Percentiles rank a stretch among this genome's conserved stretches.
Conservation (phyloP, 495 filamentous ascomycete species). For the Arthonia radiata region DNA sequence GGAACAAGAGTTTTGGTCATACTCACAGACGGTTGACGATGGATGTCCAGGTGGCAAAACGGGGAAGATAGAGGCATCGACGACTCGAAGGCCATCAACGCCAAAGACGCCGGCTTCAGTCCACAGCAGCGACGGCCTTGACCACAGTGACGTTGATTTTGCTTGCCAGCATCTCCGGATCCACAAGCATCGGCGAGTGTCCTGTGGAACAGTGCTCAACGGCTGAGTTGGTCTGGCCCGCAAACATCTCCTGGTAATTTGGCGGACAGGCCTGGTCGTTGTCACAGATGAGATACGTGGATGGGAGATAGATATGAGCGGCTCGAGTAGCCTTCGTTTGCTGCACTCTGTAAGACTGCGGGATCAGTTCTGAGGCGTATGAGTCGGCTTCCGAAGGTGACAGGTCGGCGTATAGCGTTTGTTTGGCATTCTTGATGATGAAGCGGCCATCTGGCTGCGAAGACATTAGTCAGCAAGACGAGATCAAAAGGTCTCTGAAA, state of each 20-base stretch:
- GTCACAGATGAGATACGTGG: constrained; percentile 12
- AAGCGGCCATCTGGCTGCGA: no score
- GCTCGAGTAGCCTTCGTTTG: constrained; percentile 12
- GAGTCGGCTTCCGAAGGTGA: constrained; percentile 8
- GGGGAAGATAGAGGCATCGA: constrained; percentile 33
- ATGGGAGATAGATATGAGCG: constrained; percentile 12
- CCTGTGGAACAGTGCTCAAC: no score
- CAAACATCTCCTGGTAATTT: constrained; percentile 8
- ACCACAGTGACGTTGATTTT: no score
- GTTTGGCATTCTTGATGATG: constrained; percentile 5
- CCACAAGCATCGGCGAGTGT: no score
- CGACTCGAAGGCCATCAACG: constrained; percentile 25
- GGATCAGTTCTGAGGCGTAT: constrained; percentile 11
- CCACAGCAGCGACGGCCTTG: constrained; percentile 33
- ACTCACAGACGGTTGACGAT: constrained; percentile 16
- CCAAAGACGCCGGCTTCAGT: constrained; percentile 26
- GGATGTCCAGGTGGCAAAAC: constrained; percentile 32
- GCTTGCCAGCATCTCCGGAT: no score
- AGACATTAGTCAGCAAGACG: no score
- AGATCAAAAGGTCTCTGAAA: constrained; percentile 3
- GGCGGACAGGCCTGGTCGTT: constrained; percentile 7
- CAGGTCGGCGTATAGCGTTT: constrained; percentile 11
- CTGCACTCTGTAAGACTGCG: constrained; percentile 10
- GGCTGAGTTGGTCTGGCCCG: no score
- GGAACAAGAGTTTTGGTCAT: constrained; percentile 13